Evolutionary conservation across 352 stramenopile genomes (phyloP), one percentile per base, ranked within the genome.

Genomic region (Thraustotheca clavata): DNA sequence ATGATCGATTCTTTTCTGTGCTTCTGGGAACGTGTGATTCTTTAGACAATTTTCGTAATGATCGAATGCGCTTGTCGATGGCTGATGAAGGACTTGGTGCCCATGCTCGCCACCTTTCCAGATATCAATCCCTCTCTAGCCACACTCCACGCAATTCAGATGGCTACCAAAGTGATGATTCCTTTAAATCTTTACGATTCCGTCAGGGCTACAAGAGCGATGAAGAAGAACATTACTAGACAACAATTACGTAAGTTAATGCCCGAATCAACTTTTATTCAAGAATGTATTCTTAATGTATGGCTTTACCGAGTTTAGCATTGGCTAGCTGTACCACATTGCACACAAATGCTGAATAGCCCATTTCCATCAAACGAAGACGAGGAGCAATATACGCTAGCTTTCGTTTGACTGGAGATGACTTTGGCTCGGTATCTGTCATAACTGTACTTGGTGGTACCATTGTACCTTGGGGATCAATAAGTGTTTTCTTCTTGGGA

Each of bases 1-100:
- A 91, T 59, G 85, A 94, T 62, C 85, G 85, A 1, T 94, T 94
- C 72, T 94, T 94, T 68, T 91, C 83, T 33, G 90, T 82, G 59
- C 63, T 94, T 14, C 60, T 94, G 27, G 85, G 85, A 2, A 71
- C 91, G 6, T 94, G 90, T 69, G 85, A 94, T 65, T 82, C 85
- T 14, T 54, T 90, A 29, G 77, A 93, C 52, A 83, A 83, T 40
- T 63, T 75, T 22, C 72, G 87, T 24, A 93, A 93, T 33, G 57
- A 65, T 26, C 35, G 57, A 29, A 65, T 65, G 57, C 57, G 57
- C 8, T 46, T 65, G 22, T 55, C 38, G 18, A 34, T 65, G 16
- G 31, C 57, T 31, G 57, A 65, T 46, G 57, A 65, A 31, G 57
- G 57, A 6, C 36, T 65, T n/a, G 57, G 57, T 26, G 57, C 57